These are phyloP conservation scores for Cytospora schulzeri DNA, from an alignment of 2,329 filamentous ascomycete species.

Conservation along the genomic window DNA sequence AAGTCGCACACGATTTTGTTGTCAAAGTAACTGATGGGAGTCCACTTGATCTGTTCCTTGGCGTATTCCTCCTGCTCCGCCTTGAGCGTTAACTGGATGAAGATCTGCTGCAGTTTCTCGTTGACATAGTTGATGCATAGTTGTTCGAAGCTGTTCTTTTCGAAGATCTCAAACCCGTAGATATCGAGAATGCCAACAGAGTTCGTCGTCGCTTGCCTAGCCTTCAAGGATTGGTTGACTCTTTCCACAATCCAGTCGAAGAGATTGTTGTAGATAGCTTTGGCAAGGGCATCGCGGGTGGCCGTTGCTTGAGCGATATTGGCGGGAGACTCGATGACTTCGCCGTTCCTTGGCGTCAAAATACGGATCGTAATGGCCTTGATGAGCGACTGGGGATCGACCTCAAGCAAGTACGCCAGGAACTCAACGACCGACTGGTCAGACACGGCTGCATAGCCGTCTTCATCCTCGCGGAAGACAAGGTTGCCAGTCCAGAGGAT, in stretches of 20 bases:
- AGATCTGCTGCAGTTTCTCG: slow-evolving; percentile 98
- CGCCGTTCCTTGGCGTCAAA: slow-evolving; percentile 68
- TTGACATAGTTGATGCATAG: slow-evolving; percentile 99
- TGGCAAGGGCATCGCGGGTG: slow-evolving; percentile 87
- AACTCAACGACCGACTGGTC: slow-evolving; percentile 95
- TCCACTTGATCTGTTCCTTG: slow-evolving; percentile 96
- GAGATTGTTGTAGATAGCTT: slow-evolving; percentile 95
- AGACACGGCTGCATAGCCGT: slow-evolving; percentile 81
- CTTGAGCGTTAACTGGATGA: slow-evolving; percentile 95
- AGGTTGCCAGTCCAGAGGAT: slow-evolving; percentile 96
- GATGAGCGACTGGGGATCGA: slow-evolving; percentile 76
- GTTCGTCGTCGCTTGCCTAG: slow-evolving; percentile 73
- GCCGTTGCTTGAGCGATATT: slow-evolving; percentile 85
- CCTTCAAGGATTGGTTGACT: slow-evolving; percentile 84
- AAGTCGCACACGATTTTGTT: slow-evolving; percentile 98
- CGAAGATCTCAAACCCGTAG: slow-evolving; percentile 98
- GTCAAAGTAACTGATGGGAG: slow-evolving; percentile 98
- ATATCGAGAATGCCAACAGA: slow-evolving; percentile 98
- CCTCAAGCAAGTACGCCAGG: slow-evolving; percentile 89
- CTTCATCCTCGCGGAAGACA: slow-evolving; percentile 85
- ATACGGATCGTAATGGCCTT: slow-evolving; percentile 89
- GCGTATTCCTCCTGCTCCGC: slow-evolving; percentile 98
- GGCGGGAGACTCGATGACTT: slow-evolving; percentile 73
- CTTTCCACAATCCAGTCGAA: slow-evolving; percentile 98
- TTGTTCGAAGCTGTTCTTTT: slow-evolving; percentile 98